These are phyloP conservation scores for Boletus huronensis DNA, from an alignment of 768 basidiomycete genomes.

Conservation along the genomic window DNA sequence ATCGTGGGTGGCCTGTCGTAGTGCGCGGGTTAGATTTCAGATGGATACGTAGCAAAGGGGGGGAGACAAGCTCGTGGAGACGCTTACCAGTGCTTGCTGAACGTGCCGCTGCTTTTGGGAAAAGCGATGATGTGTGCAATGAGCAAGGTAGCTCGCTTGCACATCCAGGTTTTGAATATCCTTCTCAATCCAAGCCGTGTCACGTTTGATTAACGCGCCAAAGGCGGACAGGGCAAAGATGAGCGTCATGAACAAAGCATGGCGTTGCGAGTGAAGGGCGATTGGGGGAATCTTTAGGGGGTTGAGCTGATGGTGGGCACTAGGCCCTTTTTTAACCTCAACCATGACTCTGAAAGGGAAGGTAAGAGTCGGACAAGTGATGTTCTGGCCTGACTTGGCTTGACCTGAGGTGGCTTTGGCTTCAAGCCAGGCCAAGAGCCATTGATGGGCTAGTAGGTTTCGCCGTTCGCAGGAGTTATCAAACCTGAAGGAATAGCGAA, in stretches of 20 bases:
- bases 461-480: too few species aligned
- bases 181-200: not conserved
- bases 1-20: not conserved
- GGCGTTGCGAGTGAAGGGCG: not conserved
- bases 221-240: conserved; percentile 5
- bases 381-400: too few species aligned
- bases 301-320: not conserved
- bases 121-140: not conserved
- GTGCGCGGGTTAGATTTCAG: not conserved
- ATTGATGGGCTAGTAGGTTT: too few species aligned
- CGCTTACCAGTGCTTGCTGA: not conserved
- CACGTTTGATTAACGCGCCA: conserved; percentile 6
- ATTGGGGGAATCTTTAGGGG: not conserved
- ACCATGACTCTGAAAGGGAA: not conserved
- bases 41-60: not conserved
- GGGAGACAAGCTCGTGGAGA: not conserved
- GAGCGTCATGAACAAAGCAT: conserved; percentile 11
- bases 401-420: too few species aligned
- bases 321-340: not conserved
- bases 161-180: not conserved
- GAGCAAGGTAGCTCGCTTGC: not conserved
- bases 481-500: too few species aligned
- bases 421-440: too few species aligned
- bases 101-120: not conserved
- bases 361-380: not conserved